A percentile compares a stretch with the other conserved stretches of the same genome.
These are phyloP conservation scores for Dioszegia aurantiaca DNA, from an alignment of 768 basidiomycete species.

Conservation along the genomic window DNA sequence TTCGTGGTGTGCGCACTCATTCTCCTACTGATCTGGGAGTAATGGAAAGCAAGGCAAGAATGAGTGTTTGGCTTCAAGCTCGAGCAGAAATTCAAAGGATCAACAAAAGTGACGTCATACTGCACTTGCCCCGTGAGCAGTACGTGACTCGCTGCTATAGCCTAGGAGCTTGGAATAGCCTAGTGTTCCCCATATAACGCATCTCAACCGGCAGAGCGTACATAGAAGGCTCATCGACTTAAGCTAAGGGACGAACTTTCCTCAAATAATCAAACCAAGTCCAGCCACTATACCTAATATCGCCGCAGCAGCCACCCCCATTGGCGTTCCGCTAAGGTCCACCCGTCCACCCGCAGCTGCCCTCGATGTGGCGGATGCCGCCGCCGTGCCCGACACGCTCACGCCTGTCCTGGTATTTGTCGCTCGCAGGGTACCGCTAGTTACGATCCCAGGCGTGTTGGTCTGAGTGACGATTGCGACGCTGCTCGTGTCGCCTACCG, in stretches of 20 bases:
- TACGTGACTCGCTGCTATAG: too few relatives aligned
- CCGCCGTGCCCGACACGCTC: not conserved
- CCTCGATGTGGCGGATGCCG: not conserved
- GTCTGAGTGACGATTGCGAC: slow-evolving; percentile 6
- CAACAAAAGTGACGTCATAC: slow-evolving; percentile 10
- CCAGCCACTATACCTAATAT: not conserved
- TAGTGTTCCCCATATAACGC: too few relatives aligned
- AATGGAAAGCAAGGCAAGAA: not conserved
- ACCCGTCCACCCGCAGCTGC: not conserved
- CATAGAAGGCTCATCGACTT: too few relatives aligned
- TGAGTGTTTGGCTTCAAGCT: not conserved
- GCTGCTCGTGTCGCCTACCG: not conserved
- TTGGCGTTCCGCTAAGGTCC: not conserved
- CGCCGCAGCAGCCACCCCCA: not conserved
- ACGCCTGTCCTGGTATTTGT: slow-evolving; percentile 10
- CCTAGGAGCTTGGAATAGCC: too few relatives aligned
- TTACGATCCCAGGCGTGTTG: slow-evolving; percentile 3
- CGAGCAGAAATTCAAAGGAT: slow-evolving; percentile 1
- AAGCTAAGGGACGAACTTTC: too few relatives aligned
- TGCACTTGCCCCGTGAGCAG: too few relatives aligned
- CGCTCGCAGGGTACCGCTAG: slow-evolving; percentile 8
- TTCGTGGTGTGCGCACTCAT: not conserved
- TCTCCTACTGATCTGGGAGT: not conserved
- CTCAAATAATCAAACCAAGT: not conserved
- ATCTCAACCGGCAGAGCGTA: too few relatives aligned